Evolutionary conservation across 2,329 filamentous ascomycete genomes (phyloP), one percentile per base, ranked within the genome.

Genomic region (Diaporthe citrichinensis): DNA sequence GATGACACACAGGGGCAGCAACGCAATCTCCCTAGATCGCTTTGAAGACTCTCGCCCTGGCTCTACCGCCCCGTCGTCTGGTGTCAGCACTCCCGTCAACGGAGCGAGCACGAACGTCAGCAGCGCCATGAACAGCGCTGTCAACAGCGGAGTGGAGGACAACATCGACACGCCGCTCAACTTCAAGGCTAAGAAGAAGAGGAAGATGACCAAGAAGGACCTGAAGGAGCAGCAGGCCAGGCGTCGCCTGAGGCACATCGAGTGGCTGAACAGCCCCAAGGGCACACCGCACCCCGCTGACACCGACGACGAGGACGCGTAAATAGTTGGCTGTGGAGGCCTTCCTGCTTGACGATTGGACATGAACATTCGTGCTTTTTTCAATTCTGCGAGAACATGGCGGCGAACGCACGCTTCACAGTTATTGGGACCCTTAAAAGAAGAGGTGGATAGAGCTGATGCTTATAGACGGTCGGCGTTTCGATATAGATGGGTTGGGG

Each of bases 141-240:
- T 92, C 76, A 96, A 95, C 87, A 94, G 91, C 71, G 96, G 95
- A n/a, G 91, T 89, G 0, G 96, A 98, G 85, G 96, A 97, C 80
- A 92, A 92, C 76, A 89, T 81, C 84, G 93, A 84, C 28, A 76
- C 46, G 76, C 90, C 89, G 76, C 91, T 99, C 89, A 96, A 97
- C 87, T 99, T 99, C 92, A 92, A 90, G 84, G 89, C 94, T 14
- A 92, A 90, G 85, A 97, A 96, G 90, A 98, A 98, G 95, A 98
- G 96, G 92, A 99, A 99, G 94, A 91, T 97, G 91, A 99, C 97
- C 74, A 95, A 97, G 88, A 95, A 95, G 86, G 95, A 99, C 85
- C 80, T 96, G 83, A 99, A 99, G 91, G 97, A 99, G 84, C 90
- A 94, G 28, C 96, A 98, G 86, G 94, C 94, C 58, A 90, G 97